These are phyloP conservation scores for Blastobotrys proliferans DNA, from an alignment of 1,139 yeast species.

Conservation along the genomic window DNA sequence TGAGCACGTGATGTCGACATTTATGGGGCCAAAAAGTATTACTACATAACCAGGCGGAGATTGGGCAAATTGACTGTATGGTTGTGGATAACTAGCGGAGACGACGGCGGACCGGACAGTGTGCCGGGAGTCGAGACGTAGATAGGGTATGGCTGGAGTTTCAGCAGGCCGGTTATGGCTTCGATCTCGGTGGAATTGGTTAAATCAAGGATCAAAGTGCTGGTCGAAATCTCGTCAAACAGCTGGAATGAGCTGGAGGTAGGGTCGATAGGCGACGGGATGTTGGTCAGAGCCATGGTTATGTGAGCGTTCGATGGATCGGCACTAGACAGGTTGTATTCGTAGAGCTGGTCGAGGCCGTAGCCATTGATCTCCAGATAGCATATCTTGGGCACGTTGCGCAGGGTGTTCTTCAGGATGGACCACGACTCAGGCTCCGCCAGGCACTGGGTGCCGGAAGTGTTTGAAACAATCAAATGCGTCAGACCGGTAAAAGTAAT, in stretches of 20 bases:
- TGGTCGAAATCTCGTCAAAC: not conserved
- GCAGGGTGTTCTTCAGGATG: not conserved
- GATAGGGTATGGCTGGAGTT: slow-evolving; percentile 2
- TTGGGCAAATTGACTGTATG: not conserved
- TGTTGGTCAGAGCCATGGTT: not conserved
- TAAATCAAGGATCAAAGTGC: not conserved
- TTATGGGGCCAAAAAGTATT: no score
- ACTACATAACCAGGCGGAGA: not conserved
- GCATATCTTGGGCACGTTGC: no score
- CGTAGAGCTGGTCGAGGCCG: not conserved
- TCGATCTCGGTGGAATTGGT: not conserved
- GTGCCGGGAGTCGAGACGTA: not conserved
- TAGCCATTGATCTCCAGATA: not conserved
- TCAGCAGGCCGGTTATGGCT: not conserved
- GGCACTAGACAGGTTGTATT: not conserved
- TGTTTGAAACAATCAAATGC: not conserved
- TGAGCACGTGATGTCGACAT: no score
- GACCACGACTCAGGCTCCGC: not conserved
- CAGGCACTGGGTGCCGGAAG: not conserved
- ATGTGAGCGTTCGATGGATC: not conserved
- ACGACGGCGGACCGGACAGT: not conserved
- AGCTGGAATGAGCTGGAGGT: not conserved
- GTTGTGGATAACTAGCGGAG: not conserved
- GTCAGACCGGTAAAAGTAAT: slow-evolving; percentile 3
- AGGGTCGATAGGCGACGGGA: not conserved